Conservation (phyloP, 148 eudicot species). For the Vaccinium corymbosum region DNA sequence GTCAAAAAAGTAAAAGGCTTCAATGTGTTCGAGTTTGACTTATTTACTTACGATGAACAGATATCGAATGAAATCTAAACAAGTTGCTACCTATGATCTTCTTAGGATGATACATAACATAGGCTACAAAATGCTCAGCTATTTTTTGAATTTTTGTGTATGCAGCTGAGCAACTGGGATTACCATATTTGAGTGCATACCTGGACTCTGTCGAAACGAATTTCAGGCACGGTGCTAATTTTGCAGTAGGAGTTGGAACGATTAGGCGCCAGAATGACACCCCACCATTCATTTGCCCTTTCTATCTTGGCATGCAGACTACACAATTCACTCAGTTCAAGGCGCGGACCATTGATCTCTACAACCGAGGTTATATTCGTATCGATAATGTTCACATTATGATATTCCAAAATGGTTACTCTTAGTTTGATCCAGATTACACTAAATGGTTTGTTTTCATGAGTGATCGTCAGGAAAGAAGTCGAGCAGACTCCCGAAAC, state of each 20-base stretch:
- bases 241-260: not conserved
- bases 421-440: too few species aligned
- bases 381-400: too few species aligned
- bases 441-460: too few species aligned
- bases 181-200: conserved; percentile 5
- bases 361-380: not conserved
- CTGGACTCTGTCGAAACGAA: not conserved
- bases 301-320: not conserved
- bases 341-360: not conserved
- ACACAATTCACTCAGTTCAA: not conserved
- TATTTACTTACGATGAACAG: too few species aligned
- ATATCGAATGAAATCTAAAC: too few species aligned
- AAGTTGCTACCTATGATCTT: not conserved
- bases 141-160: not conserved
- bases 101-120: not conserved
- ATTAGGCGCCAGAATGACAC: not conserved
- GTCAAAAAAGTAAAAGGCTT: too few species aligned
- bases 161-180: conserved; percentile 2
- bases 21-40: too few species aligned
- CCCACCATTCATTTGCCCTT: not conserved
- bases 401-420: too few species aligned
- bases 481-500: conserved; percentile 11
- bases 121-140: too few species aligned
- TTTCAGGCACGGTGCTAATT: conserved; percentile 1
- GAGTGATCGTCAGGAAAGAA: not conserved